A percentile compares a stretch with the other conserved stretches of the same genome.
These are phyloP conservation scores for Trebouxia sp. DNA, from an alignment of 139 green algal genomes.

Conservation along the genomic window DNA sequence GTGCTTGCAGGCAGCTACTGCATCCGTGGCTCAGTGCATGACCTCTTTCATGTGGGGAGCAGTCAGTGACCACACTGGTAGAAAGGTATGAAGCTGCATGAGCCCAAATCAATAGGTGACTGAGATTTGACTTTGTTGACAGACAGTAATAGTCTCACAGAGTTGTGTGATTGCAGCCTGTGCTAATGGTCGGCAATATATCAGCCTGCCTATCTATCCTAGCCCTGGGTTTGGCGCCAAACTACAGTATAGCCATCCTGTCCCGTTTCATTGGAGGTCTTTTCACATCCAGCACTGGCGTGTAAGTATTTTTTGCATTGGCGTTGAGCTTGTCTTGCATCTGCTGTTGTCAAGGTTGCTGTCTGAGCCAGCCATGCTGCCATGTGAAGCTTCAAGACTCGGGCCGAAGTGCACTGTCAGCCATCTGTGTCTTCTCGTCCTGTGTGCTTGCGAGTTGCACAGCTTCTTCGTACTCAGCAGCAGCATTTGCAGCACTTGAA, in stretches of 20 bases:
- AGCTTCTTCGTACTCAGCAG: no score
- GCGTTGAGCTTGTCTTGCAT: not conserved
- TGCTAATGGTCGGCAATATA: conserved; percentile 23
- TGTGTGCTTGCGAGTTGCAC: no score
- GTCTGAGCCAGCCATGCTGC: not conserved
- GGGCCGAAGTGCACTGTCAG: no score
- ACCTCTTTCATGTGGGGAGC: not conserved
- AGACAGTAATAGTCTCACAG: no score
- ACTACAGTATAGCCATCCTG: not conserved
- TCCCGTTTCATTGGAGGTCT: conserved; percentile 9
- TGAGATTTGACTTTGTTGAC: no score
- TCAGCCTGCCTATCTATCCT: conserved; percentile 12
- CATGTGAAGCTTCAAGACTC: no score
- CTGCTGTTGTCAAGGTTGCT: not conserved
- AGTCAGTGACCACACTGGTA: conserved; percentile 16
- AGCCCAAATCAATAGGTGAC: no score
- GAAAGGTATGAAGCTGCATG: conserved; percentile 25
- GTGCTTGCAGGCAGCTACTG: conserved; percentile 21
- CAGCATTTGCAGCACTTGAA: no score
- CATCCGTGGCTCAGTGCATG: conserved; percentile 22
- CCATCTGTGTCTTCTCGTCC: no score
- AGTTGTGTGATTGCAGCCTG: no score
- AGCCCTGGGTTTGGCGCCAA: conserved; percentile 11
- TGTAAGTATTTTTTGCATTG: not conserved
- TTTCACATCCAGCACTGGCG: conserved; percentile 20